Conservation (phyloP, 164 flowering plant genomes). For the Tinospora cordifolia region DNA sequence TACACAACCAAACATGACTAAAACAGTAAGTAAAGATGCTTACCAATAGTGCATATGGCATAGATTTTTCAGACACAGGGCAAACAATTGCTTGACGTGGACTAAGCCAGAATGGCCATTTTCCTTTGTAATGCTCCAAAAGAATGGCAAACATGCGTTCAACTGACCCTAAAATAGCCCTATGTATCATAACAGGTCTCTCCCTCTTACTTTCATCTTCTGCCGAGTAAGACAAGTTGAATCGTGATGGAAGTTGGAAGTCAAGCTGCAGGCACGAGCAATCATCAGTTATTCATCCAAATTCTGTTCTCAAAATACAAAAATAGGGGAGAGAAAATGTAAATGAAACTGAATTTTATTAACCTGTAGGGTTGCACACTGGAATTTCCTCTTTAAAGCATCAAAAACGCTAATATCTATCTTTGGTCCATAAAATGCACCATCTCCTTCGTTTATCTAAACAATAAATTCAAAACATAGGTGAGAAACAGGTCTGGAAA, state of each 20-base stretch:
- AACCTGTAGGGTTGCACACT: slow-evolving; percentile 98
- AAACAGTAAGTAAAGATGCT: slow-evolving; percentile 1
- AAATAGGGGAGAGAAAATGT: neutral
- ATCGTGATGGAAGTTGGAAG: slow-evolving; percentile 88
- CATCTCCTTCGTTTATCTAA: slow-evolving; percentile 94
- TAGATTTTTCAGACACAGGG: slow-evolving; percentile 86
- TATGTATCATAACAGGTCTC: slow-evolving; percentile 33
- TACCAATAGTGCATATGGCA: slow-evolving; percentile 69
- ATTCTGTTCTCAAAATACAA: neutral
- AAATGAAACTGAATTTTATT: neutral
- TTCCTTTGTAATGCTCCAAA: slow-evolving; percentile 95
- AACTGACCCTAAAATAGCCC: slow-evolving; percentile 93
- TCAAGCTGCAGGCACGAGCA: slow-evolving; percentile 64
- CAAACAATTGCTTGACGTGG: slow-evolving; percentile 99
- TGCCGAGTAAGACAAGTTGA: slow-evolving; percentile 81
- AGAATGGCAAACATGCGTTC: slow-evolving; percentile 98
- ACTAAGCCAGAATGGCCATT: slow-evolving; percentile 99
- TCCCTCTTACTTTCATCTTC: slow-evolving; percentile 80
- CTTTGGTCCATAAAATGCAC: slow-evolving; percentile 99
- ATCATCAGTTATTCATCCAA: slow-evolving; percentile 1
- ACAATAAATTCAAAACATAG: neutral
- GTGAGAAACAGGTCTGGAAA: neutral
- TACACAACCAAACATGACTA: neutral
- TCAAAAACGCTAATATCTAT: slow-evolving; percentile 94
- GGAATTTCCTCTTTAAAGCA: slow-evolving; percentile 90